These are phyloP conservation scores for Talaromyces rugulosus DNA, from an alignment of 2,329 filamentous ascomycete genomes.

Conservation along the genomic window DNA sequence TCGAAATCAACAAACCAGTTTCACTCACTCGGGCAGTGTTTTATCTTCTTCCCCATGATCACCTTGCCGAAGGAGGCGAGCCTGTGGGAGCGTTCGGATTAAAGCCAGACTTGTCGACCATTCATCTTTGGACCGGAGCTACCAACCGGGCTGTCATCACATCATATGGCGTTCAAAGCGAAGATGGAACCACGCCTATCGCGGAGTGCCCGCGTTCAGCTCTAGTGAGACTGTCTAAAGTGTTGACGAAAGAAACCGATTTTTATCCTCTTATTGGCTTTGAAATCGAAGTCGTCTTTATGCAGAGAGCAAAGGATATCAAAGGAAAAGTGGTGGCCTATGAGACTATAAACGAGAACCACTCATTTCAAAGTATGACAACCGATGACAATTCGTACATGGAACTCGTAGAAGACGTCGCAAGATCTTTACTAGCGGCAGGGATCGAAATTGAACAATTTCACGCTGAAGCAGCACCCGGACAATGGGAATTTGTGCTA, in stretches of 20 bases:
- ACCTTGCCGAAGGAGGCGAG: slow-evolving; percentile 1
- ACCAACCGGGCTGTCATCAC: slow-evolving; percentile 1
- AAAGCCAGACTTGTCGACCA: slow-evolving; percentile 5
- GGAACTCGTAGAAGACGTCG: slow-evolving; percentile 15
- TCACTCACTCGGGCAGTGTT: slow-evolving; percentile 3
- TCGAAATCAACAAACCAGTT: neutral
- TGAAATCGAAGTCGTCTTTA: slow-evolving; percentile 8
- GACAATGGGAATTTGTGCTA: slow-evolving; percentile 27
- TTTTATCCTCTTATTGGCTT: slow-evolving; percentile 7
- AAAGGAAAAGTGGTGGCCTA: neutral
- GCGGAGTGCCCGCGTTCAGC: slow-evolving; percentile 4
- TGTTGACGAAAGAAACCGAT: neutral
- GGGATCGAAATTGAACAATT: slow-evolving; percentile 23
- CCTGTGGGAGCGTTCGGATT: slow-evolving; percentile 4
- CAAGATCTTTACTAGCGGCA: slow-evolving; percentile 12
- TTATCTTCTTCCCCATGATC: slow-evolving; percentile 9
- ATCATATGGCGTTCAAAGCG: neutral
- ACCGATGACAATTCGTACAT: slow-evolving; percentile 3
- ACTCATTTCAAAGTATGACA: slow-evolving; percentile 8
- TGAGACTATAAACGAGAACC: neutral
- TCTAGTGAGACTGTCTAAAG: neutral
- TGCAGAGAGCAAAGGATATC: slow-evolving; percentile 1
- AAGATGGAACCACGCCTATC: neutral
- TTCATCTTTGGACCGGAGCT: neutral
- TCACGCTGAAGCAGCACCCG: slow-evolving; percentile 22